Conservation (phyloP, 768 basidiomycete genomes). For the Lactifluus subvellereus region DNA sequence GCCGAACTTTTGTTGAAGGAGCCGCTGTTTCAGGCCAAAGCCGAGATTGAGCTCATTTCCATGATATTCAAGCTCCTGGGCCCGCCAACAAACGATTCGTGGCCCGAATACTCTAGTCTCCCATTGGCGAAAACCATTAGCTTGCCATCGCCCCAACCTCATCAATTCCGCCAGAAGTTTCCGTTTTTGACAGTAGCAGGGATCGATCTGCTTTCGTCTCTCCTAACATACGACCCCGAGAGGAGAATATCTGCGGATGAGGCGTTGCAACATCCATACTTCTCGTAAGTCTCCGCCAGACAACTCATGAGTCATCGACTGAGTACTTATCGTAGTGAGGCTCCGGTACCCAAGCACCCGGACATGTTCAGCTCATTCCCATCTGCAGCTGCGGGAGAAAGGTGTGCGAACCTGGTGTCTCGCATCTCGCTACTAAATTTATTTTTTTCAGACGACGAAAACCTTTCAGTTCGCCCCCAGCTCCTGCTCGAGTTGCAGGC, state of each 20-base stretch:
- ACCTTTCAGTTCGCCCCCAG: constrained; percentile 73
- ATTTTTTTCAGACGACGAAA: constrained; percentile 57
- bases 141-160: constrained; percentile 66
- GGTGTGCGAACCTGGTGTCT: constrained; percentile 43
- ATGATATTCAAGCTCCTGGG: constrained; percentile 96
- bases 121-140: constrained; percentile 78
- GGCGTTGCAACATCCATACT: constrained; percentile 87
- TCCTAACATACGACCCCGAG: constrained; percentile 88
- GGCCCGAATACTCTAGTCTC: constrained; percentile 78
- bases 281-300: constrained; percentile 51
- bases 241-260: constrained; percentile 84
- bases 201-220: constrained; percentile 71
- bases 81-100: constrained; percentile 77
- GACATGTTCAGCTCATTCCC: constrained; percentile 96
- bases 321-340: constrained; percentile 52
- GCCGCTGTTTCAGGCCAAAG: constrained; percentile 96
- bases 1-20: constrained; percentile 93
- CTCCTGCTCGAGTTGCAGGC: constrained; percentile 66
- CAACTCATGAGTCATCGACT: background rate
- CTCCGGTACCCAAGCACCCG: constrained; percentile 92
- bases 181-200: constrained; percentile 79
- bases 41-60: constrained; percentile 84
- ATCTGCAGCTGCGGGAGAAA: constrained; percentile 93
- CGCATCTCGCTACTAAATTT: background rate
- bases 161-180: constrained; percentile 80